Evolutionary conservation across 1,284 basidiomycete genomes (phyloP), one percentile per base, ranked within the genome.

Genomic region (Ganoderma boninense): DNA sequence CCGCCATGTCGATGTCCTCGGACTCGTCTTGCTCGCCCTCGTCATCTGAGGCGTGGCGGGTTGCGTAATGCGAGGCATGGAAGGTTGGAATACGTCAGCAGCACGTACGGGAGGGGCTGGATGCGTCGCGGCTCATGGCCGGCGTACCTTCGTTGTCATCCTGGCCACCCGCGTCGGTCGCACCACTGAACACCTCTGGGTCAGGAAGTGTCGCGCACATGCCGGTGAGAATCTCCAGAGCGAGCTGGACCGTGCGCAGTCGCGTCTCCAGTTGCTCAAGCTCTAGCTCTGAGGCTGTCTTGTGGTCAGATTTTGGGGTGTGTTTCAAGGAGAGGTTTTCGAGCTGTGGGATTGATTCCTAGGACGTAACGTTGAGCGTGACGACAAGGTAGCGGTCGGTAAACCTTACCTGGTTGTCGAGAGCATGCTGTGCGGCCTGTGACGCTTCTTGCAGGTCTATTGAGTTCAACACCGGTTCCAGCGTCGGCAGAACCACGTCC

Each of bases 181-280:
- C 79, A 46, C 82, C 78, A 56, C 71, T 69, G 35, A 78, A 78
- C 57, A 84, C 80, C 69, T 88, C 84, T 62, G 90, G 89, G 76
- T 97, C 95, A 29, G 95, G 93, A 43, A 97, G 82, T 13, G 92
- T 94, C n/a, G 95, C 95, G 78, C 95, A 97, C n/a, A 89, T 85
- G 42, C 92, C 92, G 0, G 95, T 97, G 73, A 97, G 81, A 65
- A 97, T 89, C 82, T 98, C 96, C 43, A 98, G 85, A 23, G 93
- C 89, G 44, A 96, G 86, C 72, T 93, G 91, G 10, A 95, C 86
- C 3, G 93, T 93, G 71, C 91, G 87, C 65, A 97, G 81, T 70
- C 84, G 88, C 16, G 86, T 83, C 81, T 98, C 96, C 52, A 96
- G 83, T n/a, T 84, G 82, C 70, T 94, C 92, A 7, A 97, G 86